These are phyloP conservation scores for Syncephalastrum racemosum DNA, from an alignment of 371 early-diverging fungal genomes.

Conservation along the genomic window DNA sequence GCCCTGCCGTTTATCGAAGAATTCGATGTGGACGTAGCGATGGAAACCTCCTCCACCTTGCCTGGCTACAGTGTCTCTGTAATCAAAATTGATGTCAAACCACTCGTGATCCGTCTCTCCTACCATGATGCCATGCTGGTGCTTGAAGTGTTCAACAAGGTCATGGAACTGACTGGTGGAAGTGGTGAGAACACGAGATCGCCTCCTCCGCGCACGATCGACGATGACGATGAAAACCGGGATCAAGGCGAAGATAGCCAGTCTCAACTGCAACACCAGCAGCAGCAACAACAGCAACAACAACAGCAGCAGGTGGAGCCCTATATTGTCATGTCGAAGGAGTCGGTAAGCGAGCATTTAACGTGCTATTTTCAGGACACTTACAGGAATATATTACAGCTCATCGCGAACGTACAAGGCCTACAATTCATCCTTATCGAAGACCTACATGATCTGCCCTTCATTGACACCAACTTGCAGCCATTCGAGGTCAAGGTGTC, in stretches of 20 bases:
- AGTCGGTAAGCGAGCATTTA: conserved; percentile 29
- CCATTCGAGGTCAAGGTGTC: conserved; percentile 63
- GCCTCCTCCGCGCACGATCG: too few relatives aligned
- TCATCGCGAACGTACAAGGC: conserved; percentile 55
- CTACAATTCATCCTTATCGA: conserved; percentile 77
- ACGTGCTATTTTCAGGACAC: too few relatives aligned
- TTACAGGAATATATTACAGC: conserved; percentile 8
- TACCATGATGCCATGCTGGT: conserved; percentile 87
- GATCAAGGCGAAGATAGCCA: background rate
- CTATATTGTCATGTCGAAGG: conserved; percentile 48
- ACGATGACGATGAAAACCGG: too few relatives aligned
- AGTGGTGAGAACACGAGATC: too few relatives aligned
- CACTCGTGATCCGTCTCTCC: conserved; percentile 67
- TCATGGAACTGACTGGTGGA: conserved; percentile 54
- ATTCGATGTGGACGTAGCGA: conserved; percentile 67
- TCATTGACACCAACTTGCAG: conserved; percentile 69
- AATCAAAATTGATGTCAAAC: conserved; percentile 63
- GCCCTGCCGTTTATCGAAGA: conserved; percentile 81
- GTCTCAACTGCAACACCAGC: background rate
- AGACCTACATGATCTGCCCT: conserved; percentile 77
- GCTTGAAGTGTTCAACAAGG: conserved; percentile 76
- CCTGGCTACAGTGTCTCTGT: conserved; percentile 57
- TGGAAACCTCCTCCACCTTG: conserved; percentile 57
- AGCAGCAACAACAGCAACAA: background rate
- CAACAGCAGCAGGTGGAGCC: conserved; percentile 25